Evolutionary conservation across 768 basidiomycete species (phyloP).

Genomic region (Auriculariales sp.): DNA sequence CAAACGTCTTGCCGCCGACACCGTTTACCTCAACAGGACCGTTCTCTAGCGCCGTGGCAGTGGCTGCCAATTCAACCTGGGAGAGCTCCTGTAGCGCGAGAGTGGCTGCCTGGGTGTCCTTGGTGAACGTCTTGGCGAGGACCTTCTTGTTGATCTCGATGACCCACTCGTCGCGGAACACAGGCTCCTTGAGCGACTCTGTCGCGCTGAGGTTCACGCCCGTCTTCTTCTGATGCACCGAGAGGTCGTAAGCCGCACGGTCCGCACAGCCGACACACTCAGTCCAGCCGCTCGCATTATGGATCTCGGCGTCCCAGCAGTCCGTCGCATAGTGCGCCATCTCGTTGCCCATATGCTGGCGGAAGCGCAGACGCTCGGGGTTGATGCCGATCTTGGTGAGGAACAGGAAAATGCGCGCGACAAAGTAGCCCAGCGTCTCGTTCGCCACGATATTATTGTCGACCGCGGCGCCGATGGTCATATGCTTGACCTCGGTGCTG

Average conservation of each 20-base stretch:
- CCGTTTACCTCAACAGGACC: constrained; percentile 44
- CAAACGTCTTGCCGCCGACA: constrained; percentile 51
- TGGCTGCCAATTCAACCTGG: constrained; percentile 44
- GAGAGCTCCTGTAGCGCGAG: constrained; percentile 50
- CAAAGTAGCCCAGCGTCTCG: constrained; percentile 94
- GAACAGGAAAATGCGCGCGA: constrained; percentile 84
- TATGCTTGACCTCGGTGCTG: constrained; percentile 41
- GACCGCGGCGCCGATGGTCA: constrained; percentile 84
- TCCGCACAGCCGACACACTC: constrained; percentile 99
- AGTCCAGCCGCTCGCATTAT: constrained; percentile 87
- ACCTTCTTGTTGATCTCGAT: constrained; percentile 76
- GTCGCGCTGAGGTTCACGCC: constrained; percentile 77
- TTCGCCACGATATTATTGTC: constrained; percentile 79
- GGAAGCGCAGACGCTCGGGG: constrained; percentile 69
- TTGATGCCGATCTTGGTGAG: constrained; percentile 84
- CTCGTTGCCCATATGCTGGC: constrained; percentile 98
- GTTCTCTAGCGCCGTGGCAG: constrained; percentile 58
- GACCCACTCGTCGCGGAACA: constrained; percentile 65
- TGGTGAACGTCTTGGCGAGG: constrained; percentile 80
- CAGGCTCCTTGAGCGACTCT: constrained; percentile 72
- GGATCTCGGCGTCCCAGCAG: constrained; percentile 99
- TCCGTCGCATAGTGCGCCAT: constrained; percentile 99
- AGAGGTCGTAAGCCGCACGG: constrained; percentile 90
- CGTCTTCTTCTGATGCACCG: constrained; percentile 75
- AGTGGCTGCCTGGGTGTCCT: constrained; percentile 56